These are phyloP conservation scores for Kazachstania taianensis DNA, from an alignment of 805 yeast species.

Conservation along the genomic window DNA sequence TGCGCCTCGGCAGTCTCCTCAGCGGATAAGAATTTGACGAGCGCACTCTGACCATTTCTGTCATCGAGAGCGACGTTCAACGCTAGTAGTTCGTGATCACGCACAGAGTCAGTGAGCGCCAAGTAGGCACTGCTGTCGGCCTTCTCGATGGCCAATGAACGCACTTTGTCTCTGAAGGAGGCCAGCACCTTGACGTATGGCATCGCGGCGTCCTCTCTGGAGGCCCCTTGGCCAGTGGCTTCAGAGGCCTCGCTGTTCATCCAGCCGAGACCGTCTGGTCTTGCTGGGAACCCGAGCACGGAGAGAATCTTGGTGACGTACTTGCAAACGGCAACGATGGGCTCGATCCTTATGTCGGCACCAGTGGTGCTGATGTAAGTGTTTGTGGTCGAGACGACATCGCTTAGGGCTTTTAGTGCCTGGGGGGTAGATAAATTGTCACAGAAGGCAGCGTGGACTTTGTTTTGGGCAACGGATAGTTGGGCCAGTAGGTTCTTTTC, in stretches of 20 bases:
- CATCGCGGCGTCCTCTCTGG: slow-evolving; percentile 57
- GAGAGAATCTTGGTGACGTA: slow-evolving; percentile 64
- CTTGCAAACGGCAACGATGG: slow-evolving; percentile 48
- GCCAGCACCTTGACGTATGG: slow-evolving; percentile 77
- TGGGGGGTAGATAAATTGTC: slow-evolving; percentile 79
- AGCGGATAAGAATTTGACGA: slow-evolving; percentile 67
- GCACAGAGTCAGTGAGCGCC: slow-evolving; percentile 60
- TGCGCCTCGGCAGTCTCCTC: slow-evolving; percentile 60
- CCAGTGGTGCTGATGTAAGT: slow-evolving; percentile 54
- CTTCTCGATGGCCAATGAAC: slow-evolving; percentile 58
- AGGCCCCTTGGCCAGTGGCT: slow-evolving; percentile 13
- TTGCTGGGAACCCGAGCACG: slow-evolving; percentile 66
- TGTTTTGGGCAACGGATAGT: slow-evolving; percentile 42
- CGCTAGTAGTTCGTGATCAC: slow-evolving; percentile 60
- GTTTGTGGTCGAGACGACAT: slow-evolving; percentile 61
- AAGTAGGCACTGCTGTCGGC: slow-evolving; percentile 45
- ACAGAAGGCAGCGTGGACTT: slow-evolving; percentile 70
- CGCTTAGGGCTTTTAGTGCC: slow-evolving; percentile 56
- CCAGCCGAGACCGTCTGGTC: slow-evolving; percentile 79
- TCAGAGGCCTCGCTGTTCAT: slow-evolving; percentile 31
- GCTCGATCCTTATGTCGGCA: slow-evolving; percentile 50
- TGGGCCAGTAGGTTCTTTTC: slow-evolving; percentile 50
- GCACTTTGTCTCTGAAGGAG: slow-evolving; percentile 70
- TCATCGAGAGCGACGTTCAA: slow-evolving; percentile 85
- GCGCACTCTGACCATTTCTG: slow-evolving; percentile 69